Percentiles rank a stretch among this genome's conserved stretches.
Evolutionary conservation across 1,139 yeast genomes (phyloP).

Genomic region (Zygoascus hellenicus): DNA sequence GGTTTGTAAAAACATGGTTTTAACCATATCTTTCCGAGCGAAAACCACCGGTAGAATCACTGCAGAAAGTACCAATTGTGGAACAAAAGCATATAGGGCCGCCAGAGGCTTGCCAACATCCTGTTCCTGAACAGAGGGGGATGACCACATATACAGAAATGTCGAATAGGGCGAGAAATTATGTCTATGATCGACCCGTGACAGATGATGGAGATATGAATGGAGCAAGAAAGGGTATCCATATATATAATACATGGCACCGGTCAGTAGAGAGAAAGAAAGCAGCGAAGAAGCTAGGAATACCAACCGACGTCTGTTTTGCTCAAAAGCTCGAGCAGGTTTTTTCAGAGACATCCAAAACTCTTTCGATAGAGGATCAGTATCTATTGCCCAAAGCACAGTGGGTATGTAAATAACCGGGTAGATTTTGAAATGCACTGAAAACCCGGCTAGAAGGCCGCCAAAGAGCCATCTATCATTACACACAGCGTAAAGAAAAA

Average conservation of each 20-base stretch:
- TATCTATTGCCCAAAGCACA: slow-evolving; percentile 36
- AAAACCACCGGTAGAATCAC: slow-evolving; percentile 55
- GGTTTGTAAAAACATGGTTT: slow-evolving; percentile 80
- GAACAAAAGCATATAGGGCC: slow-evolving; percentile 59
- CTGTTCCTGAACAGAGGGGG: slow-evolving; percentile 8
- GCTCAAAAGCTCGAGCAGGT: not conserved
- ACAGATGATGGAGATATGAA: slow-evolving; percentile 76
- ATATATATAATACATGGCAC: slow-evolving; percentile 57
- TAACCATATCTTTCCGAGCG: slow-evolving; percentile 49
- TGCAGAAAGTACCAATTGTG: slow-evolving; percentile 63
- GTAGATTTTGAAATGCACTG: slow-evolving; percentile 86
- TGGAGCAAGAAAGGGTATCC: slow-evolving; percentile 74
- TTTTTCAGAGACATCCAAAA: slow-evolving; percentile 11
- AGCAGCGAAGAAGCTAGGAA: slow-evolving; percentile 40
- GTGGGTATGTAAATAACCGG: slow-evolving; percentile 79
- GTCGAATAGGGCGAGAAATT: slow-evolving; percentile 87
- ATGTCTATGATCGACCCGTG: slow-evolving; percentile 87
- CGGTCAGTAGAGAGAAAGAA: slow-evolving; percentile 46
- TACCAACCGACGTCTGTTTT: slow-evolving; percentile 41
- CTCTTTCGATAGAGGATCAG: slow-evolving; percentile 11
- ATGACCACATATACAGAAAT: slow-evolving; percentile 50
- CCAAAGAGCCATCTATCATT: slow-evolving; percentile 39
- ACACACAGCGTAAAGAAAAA: slow-evolving; percentile 46
- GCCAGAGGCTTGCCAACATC: slow-evolving; percentile 17
- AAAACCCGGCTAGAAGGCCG: slow-evolving; percentile 63